Evolutionary conservation across 768 basidiomycete genomes (phyloP).

Genomic region (Kwoniella botswanensis): DNA sequence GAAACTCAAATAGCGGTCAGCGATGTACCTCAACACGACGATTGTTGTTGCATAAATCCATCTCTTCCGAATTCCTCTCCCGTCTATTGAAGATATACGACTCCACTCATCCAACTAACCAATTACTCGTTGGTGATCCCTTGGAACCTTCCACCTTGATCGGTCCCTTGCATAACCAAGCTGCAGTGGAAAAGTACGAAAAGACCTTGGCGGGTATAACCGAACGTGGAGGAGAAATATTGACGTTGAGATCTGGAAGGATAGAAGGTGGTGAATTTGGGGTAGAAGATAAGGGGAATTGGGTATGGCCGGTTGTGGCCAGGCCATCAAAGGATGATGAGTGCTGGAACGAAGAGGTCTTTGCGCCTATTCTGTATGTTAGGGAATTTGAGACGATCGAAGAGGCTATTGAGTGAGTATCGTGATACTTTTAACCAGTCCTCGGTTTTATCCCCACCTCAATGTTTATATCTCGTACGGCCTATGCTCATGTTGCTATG

Average conservation of each 20-base stretch:
- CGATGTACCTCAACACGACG: conserved; percentile 88
- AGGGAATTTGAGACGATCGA: conserved; percentile 73
- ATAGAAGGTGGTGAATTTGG: conserved; percentile 59
- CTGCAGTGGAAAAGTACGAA: conserved; percentile 71
- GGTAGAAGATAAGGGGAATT: conserved; percentile 72
- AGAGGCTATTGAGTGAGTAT: conserved; percentile 63
- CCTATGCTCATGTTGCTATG: too few species aligned
- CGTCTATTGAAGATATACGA: conserved; percentile 76
- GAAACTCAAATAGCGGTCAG: conserved; percentile 50
- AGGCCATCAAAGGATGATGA: conserved; percentile 44
- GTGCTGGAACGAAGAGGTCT: conserved; percentile 60
- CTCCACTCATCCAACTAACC: conserved; percentile 59
- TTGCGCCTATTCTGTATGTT: conserved; percentile 87
- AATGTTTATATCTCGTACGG: too few species aligned
- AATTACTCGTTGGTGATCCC: conserved; percentile 76
- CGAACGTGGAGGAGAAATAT: conserved; percentile 72
- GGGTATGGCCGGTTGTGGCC: conserved; percentile 70
- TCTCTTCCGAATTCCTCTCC: conserved; percentile 76
- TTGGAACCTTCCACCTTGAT: conserved; percentile 73
- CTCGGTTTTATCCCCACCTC: too few species aligned
- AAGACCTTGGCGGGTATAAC: conserved; percentile 68
- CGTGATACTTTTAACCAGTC: neutral
- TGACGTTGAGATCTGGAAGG: conserved; percentile 67
- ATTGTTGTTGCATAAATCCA: conserved; percentile 80
- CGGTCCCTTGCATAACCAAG: conserved; percentile 80